phyloP scores from a whole-genome alignment of 2,329 filamentous ascomycete genomes.

The Orbilia oligospora region DNA sequence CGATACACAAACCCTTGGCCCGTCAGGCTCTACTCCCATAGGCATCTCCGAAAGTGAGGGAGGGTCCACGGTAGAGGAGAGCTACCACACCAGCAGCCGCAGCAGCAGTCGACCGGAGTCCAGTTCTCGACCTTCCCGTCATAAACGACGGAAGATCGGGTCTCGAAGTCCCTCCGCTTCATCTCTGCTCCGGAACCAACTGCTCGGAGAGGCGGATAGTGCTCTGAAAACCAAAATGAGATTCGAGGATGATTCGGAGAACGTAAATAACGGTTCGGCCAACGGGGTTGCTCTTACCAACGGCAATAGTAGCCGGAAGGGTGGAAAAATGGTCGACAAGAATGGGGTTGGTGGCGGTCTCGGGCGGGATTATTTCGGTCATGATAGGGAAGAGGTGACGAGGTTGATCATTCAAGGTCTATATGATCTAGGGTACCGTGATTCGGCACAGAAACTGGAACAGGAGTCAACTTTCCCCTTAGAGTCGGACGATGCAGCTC shows the following conservation, averaged over 20 bases:
- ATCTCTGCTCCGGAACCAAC: constrained; percentile 58
- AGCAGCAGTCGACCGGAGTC: constrained; percentile 47
- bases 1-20: constrained; percentile 54
- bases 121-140: constrained; percentile 51
- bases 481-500: constrained; percentile 87
- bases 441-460: constrained; percentile 80
- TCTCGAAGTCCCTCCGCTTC: constrained; percentile 59
- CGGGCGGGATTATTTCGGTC: constrained; percentile 77
- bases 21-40: constrained; percentile 52
- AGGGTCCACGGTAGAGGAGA: constrained; percentile 53
- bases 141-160: constrained; percentile 57
- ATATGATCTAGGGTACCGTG: constrained; percentile 86
- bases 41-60: constrained; percentile 55
- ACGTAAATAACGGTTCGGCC: constrained; percentile 36
- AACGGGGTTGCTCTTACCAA: constrained; percentile 54
- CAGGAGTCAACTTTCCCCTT: constrained; percentile 88
- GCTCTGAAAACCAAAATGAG: constrained; percentile 50
- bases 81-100: constrained; percentile 46
- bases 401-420: constrained; percentile 92
- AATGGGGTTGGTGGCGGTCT: constrained; percentile 35
- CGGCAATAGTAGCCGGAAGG: constrained; percentile 38
- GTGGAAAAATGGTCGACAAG: constrained; percentile 45
- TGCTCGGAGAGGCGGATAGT: constrained; percentile 55
- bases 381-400: constrained; percentile 92
- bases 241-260: constrained; percentile 60